Evolutionary conservation across 169 alveolate species (phyloP), one percentile per base, ranked within the genome.

Genomic region (Plasmodium fragile): DNA sequence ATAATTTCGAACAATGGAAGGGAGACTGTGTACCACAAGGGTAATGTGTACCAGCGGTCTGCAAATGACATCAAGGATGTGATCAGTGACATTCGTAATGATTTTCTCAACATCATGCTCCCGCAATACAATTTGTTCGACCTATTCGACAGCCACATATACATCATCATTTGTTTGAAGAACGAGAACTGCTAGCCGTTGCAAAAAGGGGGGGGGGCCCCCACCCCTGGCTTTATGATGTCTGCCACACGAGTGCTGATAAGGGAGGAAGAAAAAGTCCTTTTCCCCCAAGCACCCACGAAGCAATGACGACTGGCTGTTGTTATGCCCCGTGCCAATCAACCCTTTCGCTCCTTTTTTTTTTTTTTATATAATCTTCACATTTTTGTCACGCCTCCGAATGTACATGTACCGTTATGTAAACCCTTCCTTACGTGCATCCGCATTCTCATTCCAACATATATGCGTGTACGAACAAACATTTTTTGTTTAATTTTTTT

Each of bases 1-100:
- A 77, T 85, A 3, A 55, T 85, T 52, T 85, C 93, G 25, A 85
- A 75, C 79, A 77, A 85, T 22, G 84, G 93, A 0, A 43, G 79
- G n/a, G 93, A 85, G 65, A 85, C 77, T n/a, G 93, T 85, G 25
- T 85, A 85, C 65, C 93, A 85, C 53, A 85, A 85, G 49, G 93
- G 93, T 25, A 85, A 85, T 41, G 34, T 85, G 4, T 85, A 85
- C 69, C 93, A 85, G 78, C 25, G 93, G 70, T 85, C 93, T 39
- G 93, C 93, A 11, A 85, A 52, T 22, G 93, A 85, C 43, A 85
- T 85, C 11, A 85, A 85, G 41, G 65, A 85, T 32, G 93, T 85
- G 36, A 85, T 85, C 13, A 85, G 93, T 53, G 93, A 85, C 5
- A 85, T 85, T 52, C 41, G 93, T 34, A 85, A 85, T 30, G 93